Conservation (phyloP, 768 basidiomycete species). For the Kwoniella sp. region DNA sequence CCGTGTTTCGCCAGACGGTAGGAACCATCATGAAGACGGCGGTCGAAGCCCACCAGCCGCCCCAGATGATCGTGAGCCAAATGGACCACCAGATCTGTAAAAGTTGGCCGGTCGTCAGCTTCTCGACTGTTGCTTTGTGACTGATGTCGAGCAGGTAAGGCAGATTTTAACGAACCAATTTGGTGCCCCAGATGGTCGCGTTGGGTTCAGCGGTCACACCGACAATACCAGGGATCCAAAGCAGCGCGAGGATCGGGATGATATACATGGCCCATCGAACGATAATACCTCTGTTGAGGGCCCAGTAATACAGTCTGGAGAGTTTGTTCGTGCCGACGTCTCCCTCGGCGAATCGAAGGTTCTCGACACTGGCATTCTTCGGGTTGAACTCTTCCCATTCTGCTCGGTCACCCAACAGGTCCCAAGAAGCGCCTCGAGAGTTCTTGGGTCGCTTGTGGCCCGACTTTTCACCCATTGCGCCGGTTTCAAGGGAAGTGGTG, state of each 20-base stretch:
- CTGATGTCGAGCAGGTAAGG: neutral
- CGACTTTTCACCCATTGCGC: constrained; percentile 6
- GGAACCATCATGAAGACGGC: constrained; percentile 62
- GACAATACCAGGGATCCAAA: constrained; percentile 64
- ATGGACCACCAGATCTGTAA: constrained; percentile 75
- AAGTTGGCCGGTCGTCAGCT: constrained; percentile 55
- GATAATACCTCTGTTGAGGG: constrained; percentile 73
- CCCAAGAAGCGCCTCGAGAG: constrained; percentile 38
- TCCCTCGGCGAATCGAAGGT: constrained; percentile 54
- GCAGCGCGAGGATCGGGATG: constrained; percentile 65
- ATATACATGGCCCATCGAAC: constrained; percentile 77
- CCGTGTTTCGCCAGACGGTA: constrained; percentile 64
- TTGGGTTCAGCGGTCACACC: constrained; percentile 63
- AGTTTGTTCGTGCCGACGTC: constrained; percentile 59
- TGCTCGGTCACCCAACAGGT: constrained; percentile 44
- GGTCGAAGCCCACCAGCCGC: constrained; percentile 77
- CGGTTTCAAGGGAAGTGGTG: constrained; percentile 12
- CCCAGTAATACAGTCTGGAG: constrained; percentile 69
- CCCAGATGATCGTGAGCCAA: constrained; percentile 80
- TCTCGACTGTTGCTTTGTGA: constrained; percentile 7
- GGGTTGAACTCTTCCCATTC: constrained; percentile 57
- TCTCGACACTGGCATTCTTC: constrained; percentile 47
- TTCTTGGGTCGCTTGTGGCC: constrained; percentile 32
- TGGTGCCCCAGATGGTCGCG: constrained; percentile 61
- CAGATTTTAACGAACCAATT: constrained; percentile 34